Percentiles rank a stretch among this genome's conserved stretches.
Evolutionary conservation across 768 basidiomycete species (phyloP).

Genomic region (Rhizopogon salebrosus): DNA sequence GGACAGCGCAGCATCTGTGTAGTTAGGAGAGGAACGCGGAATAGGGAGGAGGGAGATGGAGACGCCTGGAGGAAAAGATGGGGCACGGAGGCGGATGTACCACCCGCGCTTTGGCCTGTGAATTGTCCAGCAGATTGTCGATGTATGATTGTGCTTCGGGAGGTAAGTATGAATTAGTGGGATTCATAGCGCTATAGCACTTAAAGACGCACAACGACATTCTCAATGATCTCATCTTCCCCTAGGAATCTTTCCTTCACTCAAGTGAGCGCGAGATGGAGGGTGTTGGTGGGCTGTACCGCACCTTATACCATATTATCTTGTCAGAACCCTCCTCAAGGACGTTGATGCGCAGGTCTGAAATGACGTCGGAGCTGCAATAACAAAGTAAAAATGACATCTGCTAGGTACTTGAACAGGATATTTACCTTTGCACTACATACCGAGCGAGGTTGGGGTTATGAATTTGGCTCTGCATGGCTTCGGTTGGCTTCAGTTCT

Average conservation of each 20-base stretch:
- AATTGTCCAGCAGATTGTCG: constrained; percentile 65
- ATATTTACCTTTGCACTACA: constrained; percentile 25
- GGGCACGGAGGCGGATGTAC: constrained; percentile 76
- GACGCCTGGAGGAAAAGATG: constrained; percentile 58
- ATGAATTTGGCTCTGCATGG: constrained; percentile 15
- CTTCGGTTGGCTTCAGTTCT: neutral
- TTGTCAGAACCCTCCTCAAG: constrained; percentile 49
- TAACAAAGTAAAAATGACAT: neutral
- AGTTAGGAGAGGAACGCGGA: constrained; percentile 39
- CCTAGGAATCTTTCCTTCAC: constrained; percentile 66
- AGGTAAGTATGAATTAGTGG: neutral
- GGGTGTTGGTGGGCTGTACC: constrained; percentile 5
- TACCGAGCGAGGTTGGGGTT: constrained; percentile 27
- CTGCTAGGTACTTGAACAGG: neutral
- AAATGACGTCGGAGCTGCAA: constrained; percentile 66
- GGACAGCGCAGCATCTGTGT: constrained; percentile 46
- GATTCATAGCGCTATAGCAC: neutral
- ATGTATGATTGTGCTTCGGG: constrained; percentile 60
- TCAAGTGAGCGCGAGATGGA: constrained; percentile 7
- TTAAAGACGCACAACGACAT: constrained; percentile 52
- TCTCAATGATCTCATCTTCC: constrained; percentile 73
- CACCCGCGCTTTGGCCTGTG: constrained; percentile 79
- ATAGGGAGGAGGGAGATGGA: constrained; percentile 54
- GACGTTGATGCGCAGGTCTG: constrained; percentile 64
- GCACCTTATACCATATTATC: constrained; percentile 73